Conservation (phyloP, 192 early-diverging fungal species). For the Piromyces finnis region DNA sequence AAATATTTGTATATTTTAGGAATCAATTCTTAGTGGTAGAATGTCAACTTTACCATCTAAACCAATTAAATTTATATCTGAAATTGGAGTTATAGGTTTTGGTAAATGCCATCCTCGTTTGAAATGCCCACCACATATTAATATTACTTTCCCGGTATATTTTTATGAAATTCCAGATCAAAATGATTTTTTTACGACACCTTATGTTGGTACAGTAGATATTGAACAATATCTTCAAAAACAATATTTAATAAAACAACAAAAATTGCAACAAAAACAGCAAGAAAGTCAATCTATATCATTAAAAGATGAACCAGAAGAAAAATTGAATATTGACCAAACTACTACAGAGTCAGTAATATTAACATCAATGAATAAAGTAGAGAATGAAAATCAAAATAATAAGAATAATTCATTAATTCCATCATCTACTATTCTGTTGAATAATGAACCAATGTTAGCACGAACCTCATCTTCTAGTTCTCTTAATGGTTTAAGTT, state of each 20-base stretch:
- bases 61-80: conserved; percentile 47
- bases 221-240: conserved; percentile 9
- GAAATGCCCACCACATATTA: conserved; percentile 47
- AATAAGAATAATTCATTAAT: neutral
- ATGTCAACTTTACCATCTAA: conserved; percentile 59
- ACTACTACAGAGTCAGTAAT: too few species aligned
- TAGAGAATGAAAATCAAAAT: neutral
- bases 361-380: neutral
- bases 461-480: neutral
- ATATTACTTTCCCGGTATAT: conserved; percentile 44
- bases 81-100: conserved; percentile 47
- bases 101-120: conserved; percentile 43
- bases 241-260: neutral
- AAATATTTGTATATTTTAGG: too few species aligned
- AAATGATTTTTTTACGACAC: conserved; percentile 26
- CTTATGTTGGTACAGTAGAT: conserved; percentile 63
- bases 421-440: neutral
- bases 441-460: neutral
- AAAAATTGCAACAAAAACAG: neutral
- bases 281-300: neutral
- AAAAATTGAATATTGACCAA: neutral
- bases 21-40: conserved; percentile 54
- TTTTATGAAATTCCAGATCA: conserved; percentile 47
- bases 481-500: neutral
- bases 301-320: neutral